phyloP scores from a whole-genome alignment of 805 yeast genomes.

The baker's yeast (Saccharomyces cerevisiae) region DNA sequence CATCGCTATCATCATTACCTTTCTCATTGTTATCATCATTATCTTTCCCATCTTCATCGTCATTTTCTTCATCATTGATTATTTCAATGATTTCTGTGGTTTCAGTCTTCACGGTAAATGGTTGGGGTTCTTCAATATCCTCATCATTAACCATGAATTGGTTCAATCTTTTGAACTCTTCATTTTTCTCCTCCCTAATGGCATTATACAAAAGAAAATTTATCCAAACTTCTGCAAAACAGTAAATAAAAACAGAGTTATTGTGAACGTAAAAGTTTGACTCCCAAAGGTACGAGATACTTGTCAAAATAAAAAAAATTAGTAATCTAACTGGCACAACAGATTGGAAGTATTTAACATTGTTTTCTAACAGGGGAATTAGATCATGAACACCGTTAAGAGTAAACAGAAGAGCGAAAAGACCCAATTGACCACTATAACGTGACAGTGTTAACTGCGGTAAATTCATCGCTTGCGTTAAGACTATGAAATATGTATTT shows the following conservation, averaged over 20 bases:
- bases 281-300: conserved; percentile 41
- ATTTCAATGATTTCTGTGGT: background rate
- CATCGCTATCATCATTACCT: background rate
- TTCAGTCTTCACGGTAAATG: background rate
- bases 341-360: conserved; percentile 45
- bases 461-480: conserved; percentile 54
- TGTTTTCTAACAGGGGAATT: conserved; percentile 45
- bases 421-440: conserved; percentile 41
- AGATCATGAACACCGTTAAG: conserved; percentile 45
- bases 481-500: conserved; percentile 40
- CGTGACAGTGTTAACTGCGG: conserved; percentile 27
- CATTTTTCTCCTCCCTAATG: conserved; percentile 54
- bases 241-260: conserved; percentile 50
- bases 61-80: conserved; percentile 1
- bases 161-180: conserved; percentile 35
- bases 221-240: conserved; percentile 63
- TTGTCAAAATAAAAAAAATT: conserved; percentile 42
- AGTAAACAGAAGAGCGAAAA: conserved; percentile 39
- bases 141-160: conserved; percentile 9
- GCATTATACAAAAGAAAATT: conserved; percentile 54
- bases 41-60: background rate
- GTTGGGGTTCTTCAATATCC: conserved; percentile 5
- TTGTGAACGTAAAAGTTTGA: conserved; percentile 43
- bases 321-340: conserved; percentile 51
- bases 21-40: background rate